These are phyloP conservation scores for Globisporangium rhizosaccharum DNA, from an alignment of 352 stramenopile genomes.

Conservation along the genomic window DNA sequence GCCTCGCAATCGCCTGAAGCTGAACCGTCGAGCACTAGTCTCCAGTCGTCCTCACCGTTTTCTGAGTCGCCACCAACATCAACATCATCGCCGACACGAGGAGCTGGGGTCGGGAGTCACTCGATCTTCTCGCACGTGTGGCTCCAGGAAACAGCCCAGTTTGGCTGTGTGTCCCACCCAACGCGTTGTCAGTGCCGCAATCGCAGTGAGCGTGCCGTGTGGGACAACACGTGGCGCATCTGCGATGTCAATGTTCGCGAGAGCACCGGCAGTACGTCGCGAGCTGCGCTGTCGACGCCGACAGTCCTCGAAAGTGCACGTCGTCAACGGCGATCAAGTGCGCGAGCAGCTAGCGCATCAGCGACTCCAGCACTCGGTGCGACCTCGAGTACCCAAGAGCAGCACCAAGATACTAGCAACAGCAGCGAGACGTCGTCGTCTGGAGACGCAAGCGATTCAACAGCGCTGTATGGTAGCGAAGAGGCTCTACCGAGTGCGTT, in stretches of 20 bases:
- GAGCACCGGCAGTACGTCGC: background rate
- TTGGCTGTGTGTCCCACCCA: conserved; percentile 2
- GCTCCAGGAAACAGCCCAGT: conserved; percentile 1
- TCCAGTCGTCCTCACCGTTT: too few species aligned
- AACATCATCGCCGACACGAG: background rate
- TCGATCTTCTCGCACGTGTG: conserved; percentile 10
- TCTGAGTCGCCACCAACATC: background rate
- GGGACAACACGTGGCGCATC: conserved; percentile 18
- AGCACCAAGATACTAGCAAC: background rate
- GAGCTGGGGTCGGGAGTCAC: background rate
- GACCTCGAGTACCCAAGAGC: background rate
- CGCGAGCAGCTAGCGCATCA: background rate
- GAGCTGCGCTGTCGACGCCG: background rate
- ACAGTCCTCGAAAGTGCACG: background rate
- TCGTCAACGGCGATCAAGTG: background rate
- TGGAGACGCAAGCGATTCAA: background rate
- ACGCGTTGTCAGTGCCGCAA: conserved; percentile 2
- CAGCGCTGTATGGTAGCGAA: background rate
- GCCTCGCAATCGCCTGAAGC: too few species aligned
- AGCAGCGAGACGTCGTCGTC: background rate
- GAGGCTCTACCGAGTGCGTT: background rate
- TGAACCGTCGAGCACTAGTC: too few species aligned
- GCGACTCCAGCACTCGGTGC: background rate
- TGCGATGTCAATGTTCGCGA: conserved; percentile 9
- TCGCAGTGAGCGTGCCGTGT: background rate